These are phyloP conservation scores for Erodium texanum DNA, from an alignment of 441 rosid species.

Conservation along the genomic window DNA sequence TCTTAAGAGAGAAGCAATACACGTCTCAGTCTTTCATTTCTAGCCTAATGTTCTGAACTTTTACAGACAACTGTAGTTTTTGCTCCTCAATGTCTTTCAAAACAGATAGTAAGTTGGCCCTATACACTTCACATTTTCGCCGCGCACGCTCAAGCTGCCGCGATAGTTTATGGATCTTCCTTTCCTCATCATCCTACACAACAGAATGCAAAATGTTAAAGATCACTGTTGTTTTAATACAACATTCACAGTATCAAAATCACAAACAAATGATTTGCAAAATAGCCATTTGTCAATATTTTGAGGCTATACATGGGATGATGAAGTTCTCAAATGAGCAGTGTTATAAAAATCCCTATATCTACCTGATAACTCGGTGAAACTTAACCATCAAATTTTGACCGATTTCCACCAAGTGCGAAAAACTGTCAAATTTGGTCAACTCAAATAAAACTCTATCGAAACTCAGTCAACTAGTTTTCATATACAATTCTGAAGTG, in stretches of 20 bases:
- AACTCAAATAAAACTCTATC: too few species aligned
- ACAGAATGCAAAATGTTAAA: constrained; percentile 3
- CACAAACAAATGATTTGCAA: background rate
- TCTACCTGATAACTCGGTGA: too few species aligned
- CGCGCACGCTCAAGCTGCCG: constrained; percentile 22
- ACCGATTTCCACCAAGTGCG: too few species aligned
- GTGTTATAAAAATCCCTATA: too few species aligned
- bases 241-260: background rate
- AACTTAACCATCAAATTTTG: too few species aligned
- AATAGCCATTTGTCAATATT: background rate
- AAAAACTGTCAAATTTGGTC: too few species aligned
- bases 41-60: constrained; percentile 22
- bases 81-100: constrained; percentile 23
- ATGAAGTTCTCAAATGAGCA: too few species aligned
- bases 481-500: too few species aligned
- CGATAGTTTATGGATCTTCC: constrained; percentile 17
- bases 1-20: background rate
- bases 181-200: constrained; percentile 19
- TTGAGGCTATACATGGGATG: background rate
- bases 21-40: constrained; percentile 19
- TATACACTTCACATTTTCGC: constrained; percentile 20
- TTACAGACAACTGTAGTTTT: constrained; percentile 21
- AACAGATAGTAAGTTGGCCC: constrained; percentile 21
- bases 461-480: too few species aligned
- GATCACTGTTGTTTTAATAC: background rate